Evolutionary conservation across 2,329 filamentous ascomycete genomes (phyloP).

Genomic region (Aspergillus felis): DNA sequence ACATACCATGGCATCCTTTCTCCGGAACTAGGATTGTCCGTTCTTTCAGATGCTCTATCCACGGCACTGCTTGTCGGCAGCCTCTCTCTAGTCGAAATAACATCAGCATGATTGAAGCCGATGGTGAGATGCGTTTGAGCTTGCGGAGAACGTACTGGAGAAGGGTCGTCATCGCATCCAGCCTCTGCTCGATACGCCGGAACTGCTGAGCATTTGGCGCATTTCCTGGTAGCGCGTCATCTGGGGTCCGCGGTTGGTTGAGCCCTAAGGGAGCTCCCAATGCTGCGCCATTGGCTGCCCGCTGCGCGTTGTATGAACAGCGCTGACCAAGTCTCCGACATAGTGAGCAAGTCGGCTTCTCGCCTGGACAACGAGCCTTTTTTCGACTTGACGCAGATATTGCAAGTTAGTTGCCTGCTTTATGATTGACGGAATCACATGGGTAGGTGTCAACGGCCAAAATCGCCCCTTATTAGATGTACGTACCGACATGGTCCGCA

Average conservation of each 20-base stretch:
- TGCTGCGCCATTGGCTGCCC: conserved; percentile 1
- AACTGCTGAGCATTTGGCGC: conserved; percentile 11
- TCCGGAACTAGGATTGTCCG: neutral
- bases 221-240: neutral
- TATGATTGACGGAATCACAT: too few relatives aligned
- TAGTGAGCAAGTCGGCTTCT: conserved; percentile 22
- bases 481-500: conserved; percentile 25
- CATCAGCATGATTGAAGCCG: too few relatives aligned
- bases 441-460: too few relatives aligned
- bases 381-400: conserved; percentile 15
- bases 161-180: conserved; percentile 18
- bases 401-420: neutral
- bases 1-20: neutral
- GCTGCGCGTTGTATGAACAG: conserved; percentile 17
- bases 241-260: neutral
- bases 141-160: conserved; percentile 13
- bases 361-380: conserved; percentile 26
- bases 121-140: too few relatives aligned
- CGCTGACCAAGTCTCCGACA: conserved; percentile 20
- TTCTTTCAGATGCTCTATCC: neutral
- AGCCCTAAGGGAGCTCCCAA: neutral
- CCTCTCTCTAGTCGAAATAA: conserved; percentile 6
- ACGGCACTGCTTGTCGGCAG: conserved; percentile 5
- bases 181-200: conserved; percentile 18
- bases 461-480: neutral